A percentile compares a stretch with the other conserved stretches of the same genome.
Conservation (phyloP, 345 rosid species). For the Ailanthus altissimus region DNA sequence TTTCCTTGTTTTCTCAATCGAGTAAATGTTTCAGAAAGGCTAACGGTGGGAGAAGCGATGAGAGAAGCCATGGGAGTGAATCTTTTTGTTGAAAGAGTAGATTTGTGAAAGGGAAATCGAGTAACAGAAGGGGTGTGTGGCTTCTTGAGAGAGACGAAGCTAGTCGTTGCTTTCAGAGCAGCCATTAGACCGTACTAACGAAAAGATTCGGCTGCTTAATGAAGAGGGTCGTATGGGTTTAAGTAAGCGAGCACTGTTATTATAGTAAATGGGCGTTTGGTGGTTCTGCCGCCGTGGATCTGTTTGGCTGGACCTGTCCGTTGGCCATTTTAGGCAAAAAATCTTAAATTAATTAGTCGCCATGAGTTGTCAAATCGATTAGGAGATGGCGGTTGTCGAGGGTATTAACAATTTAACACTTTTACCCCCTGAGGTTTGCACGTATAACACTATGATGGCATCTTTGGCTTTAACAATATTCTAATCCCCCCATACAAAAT, state of each 20-base stretch:
- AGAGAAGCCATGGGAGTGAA: constrained; percentile 57
- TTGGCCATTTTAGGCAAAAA: neutral
- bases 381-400: too few species aligned
- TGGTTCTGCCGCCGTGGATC: neutral
- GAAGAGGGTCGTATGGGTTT: neutral
- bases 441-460: too few species aligned
- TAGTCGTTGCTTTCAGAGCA: constrained; percentile 24
- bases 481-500: too few species aligned
- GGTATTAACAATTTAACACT: too few species aligned
- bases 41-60: constrained; percentile 39
- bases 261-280: too few species aligned
- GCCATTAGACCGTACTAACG: constrained; percentile 28
- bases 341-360: too few species aligned
- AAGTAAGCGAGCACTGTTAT: neutral
- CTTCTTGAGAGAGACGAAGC: constrained; percentile 34
- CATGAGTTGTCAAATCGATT: too few species aligned
- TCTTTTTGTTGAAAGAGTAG: constrained; percentile 35
- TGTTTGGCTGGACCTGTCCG: neutral
- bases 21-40: constrained; percentile 67
- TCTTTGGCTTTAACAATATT: too few species aligned
- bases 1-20: constrained; percentile 60
- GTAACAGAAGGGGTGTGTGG: constrained; percentile 30
- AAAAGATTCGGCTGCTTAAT: neutral
- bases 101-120: constrained; percentile 24
- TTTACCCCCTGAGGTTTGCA: too few species aligned